Percentiles rank a stretch among this genome's conserved stretches.
Conservation (phyloP, 805 yeast species). For the Metschnikowia proteae region DNA sequence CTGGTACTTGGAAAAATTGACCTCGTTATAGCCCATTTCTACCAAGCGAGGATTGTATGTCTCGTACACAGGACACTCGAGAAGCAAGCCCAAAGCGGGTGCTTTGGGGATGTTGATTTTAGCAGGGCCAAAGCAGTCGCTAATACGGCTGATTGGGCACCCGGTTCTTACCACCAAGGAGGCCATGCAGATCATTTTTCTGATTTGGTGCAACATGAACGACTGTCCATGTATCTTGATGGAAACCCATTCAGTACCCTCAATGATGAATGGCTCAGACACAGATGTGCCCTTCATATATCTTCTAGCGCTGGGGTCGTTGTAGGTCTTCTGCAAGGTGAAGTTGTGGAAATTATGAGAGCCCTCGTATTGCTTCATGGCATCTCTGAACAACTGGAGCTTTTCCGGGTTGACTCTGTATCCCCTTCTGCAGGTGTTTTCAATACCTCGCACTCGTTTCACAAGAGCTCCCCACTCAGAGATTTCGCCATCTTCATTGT, state of each 20-base stretch:
- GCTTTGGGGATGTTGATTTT: slow-evolving; percentile 94
- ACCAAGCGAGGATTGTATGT: slow-evolving; percentile 70
- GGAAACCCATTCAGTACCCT: slow-evolving; percentile 94
- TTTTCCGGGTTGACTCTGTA: slow-evolving; percentile 65
- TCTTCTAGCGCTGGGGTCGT: slow-evolving; percentile 81
- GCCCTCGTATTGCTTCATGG: slow-evolving; percentile 73
- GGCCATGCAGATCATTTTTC: slow-evolving; percentile 97
- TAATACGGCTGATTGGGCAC: slow-evolving; percentile 71
- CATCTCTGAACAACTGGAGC: slow-evolving; percentile 58
- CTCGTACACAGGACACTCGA: slow-evolving; percentile 90
- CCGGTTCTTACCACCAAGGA: slow-evolving; percentile 81
- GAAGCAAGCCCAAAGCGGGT: slow-evolving; percentile 86
- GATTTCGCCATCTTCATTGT: slow-evolving; percentile 33
- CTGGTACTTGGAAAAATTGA: slow-evolving; percentile 64
- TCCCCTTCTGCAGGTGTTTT: slow-evolving; percentile 61
- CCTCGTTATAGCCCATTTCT: slow-evolving; percentile 71
- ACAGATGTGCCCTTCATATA: slow-evolving; percentile 77
- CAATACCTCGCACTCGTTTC: slow-evolving; percentile 56
- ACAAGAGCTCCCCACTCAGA: slow-evolving; percentile 40
- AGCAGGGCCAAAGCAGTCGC: slow-evolving; percentile 68
- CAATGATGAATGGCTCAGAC: slow-evolving; percentile 85
- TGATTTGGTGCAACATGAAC: slow-evolving; percentile 95
- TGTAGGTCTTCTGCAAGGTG: slow-evolving; percentile 75
- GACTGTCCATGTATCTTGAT: slow-evolving; percentile 97
- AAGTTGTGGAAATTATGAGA: slow-evolving; percentile 90